Evolutionary conservation across 345 rosid species (phyloP).

Genomic region (Viola odorata): DNA sequence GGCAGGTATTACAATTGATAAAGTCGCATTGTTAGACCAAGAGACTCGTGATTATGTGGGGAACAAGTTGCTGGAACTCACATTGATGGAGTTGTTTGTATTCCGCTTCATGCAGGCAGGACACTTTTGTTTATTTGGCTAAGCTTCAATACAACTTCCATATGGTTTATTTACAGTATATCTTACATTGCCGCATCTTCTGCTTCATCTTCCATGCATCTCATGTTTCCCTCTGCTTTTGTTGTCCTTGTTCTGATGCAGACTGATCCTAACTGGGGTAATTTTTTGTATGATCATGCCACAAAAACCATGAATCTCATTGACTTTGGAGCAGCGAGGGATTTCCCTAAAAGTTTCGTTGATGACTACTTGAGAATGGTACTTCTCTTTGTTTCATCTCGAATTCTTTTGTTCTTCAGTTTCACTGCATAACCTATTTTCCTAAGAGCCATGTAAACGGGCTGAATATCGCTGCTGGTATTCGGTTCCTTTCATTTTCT

Average conservation of each 20-base stretch:
- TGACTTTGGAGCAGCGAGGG: conserved; percentile 95
- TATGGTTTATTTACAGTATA: too few relatives aligned
- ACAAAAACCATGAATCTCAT: conserved; percentile 73
- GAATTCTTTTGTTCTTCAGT: not conserved
- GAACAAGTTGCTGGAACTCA: conserved; percentile 74
- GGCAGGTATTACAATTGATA: conserved; percentile 84
- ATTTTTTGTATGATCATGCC: conserved; percentile 70
- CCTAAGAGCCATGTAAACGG: not conserved
- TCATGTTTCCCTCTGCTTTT: conserved; percentile 8
- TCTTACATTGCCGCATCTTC: not conserved
- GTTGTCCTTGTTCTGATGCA: conserved; percentile 27
- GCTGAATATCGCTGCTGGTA: too few relatives aligned
- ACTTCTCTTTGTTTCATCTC: conserved; percentile 9
- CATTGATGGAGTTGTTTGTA: conserved; percentile 76
- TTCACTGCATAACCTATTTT: not conserved
- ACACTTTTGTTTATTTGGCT: not conserved
- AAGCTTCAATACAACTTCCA: too few relatives aligned
- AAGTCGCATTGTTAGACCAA: conserved; percentile 72
- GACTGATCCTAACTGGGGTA: conserved; percentile 98
- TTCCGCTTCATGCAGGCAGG: conserved; percentile 89
- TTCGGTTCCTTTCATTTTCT: too few relatives aligned
- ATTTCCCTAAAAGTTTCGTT: conserved; percentile 77
- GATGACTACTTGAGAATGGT: conserved; percentile 92
- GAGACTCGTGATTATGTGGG: conserved; percentile 77
- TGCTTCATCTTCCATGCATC: conserved; percentile 1